Evolutionary conservation across 2,329 filamentous ascomycete genomes (phyloP).

Genomic region (Fusarium pseudocircinatum): DNA sequence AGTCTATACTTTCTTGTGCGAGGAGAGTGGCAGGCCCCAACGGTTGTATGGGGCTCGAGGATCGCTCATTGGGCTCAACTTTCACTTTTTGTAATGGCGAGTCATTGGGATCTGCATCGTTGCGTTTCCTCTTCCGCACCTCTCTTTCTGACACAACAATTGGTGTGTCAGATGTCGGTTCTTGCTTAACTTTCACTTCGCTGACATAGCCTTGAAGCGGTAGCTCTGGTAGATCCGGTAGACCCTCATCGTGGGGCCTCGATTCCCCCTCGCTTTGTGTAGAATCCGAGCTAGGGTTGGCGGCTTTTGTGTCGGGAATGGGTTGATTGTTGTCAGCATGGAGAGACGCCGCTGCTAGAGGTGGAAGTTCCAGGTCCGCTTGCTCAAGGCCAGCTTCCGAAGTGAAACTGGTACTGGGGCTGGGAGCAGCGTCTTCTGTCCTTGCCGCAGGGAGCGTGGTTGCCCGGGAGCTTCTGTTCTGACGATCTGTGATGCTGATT

Average conservation of each 20-base stretch:
- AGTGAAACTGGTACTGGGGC: slow-evolving; percentile 31
- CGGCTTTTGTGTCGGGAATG: background rate
- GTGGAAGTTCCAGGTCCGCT: slow-evolving; percentile 42
- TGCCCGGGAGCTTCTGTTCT: slow-evolving; percentile 15
- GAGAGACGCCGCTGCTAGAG: slow-evolving; percentile 37
- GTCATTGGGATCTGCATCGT: slow-evolving; percentile 36
- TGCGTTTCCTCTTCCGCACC: slow-evolving; percentile 59
- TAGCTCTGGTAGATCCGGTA: slow-evolving; percentile 42
- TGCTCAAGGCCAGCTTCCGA: slow-evolving; percentile 41
- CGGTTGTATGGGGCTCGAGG: slow-evolving; percentile 45
- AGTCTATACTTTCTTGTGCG: slow-evolving; percentile 68
- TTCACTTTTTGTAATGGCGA: slow-evolving; percentile 53
- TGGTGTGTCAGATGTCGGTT: slow-evolving; percentile 63
- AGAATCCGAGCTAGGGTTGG: slow-evolving; percentile 40
- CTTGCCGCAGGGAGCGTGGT: slow-evolving; percentile 8
- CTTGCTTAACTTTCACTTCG: slow-evolving; percentile 54
- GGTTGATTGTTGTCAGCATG: slow-evolving; percentile 6
- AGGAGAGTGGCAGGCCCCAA: slow-evolving; percentile 41
- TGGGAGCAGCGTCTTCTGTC: slow-evolving; percentile 17
- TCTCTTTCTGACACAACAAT: slow-evolving; percentile 61
- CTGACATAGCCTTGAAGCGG: slow-evolving; percentile 3
- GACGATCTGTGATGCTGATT: slow-evolving; percentile 44
- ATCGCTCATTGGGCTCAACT: slow-evolving; percentile 47
- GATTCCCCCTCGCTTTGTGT: slow-evolving; percentile 45
- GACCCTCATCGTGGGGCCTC: slow-evolving; percentile 31